These are phyloP conservation scores for Vicia villosa DNA, from an alignment of 306 rosid genomes.

Conservation along the genomic window DNA sequence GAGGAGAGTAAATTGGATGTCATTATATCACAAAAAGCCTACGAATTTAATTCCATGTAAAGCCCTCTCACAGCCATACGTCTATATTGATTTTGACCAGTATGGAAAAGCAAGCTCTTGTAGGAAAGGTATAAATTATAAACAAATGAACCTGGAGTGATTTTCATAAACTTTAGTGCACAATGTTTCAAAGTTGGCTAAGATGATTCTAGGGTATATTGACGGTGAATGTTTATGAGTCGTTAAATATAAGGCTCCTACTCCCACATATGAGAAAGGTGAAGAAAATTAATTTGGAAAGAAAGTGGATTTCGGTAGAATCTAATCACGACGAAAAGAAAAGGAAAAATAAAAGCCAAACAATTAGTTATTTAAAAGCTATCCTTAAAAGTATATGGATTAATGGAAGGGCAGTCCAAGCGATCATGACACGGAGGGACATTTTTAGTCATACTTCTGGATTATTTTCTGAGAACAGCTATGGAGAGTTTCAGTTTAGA, in stretches of 20 bases:
- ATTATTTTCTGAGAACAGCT: not conserved
- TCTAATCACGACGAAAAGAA: not conserved
- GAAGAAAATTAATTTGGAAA: not conserved
- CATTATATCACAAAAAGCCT: not conserved
- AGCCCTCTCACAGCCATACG: not conserved
- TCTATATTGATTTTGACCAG: not conserved
- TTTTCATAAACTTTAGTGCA: not conserved
- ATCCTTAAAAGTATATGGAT: not conserved
- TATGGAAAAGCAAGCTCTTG: constrained; percentile 8
- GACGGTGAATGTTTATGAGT: not conserved
- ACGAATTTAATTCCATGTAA: not conserved
- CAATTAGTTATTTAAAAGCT: not conserved
- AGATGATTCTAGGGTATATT: not conserved
- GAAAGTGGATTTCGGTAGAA: not conserved
- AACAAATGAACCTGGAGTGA: not conserved
- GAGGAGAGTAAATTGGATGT: not conserved
- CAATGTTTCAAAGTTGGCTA: not conserved
- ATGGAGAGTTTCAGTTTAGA: not conserved
- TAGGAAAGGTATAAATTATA: not conserved
- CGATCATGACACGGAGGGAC: not conserved
- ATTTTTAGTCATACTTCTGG: not conserved
- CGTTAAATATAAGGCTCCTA: not conserved
- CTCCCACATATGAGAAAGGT: not conserved
- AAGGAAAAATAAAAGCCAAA: not conserved
- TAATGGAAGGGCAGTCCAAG: not conserved